Evolutionary conservation across 192 early-diverging fungal genomes (phyloP), one percentile per base, ranked within the genome.

Genomic region (Umbelopsis vinacea): DNA sequence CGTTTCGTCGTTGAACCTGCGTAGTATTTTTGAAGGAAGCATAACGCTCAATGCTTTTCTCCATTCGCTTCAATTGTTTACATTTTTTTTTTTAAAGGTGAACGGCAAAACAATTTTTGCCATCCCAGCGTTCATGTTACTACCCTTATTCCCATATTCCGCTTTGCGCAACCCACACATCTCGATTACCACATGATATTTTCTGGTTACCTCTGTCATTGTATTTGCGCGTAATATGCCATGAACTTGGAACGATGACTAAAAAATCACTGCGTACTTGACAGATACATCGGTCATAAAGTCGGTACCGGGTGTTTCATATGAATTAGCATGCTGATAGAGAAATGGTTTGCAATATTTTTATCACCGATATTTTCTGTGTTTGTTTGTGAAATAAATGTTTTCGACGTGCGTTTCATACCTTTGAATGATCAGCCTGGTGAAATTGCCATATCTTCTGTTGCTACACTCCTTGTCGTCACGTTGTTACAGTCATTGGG

Each of bases 91-190:
- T 57, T 57, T n/a, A n/a, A 15, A 15, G 23, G 33, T 37, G 12
- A 29, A 63, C 57, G 57, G 57, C 57, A 63, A 63, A 63, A 63
- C 57, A 63, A 63, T 63, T 63, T 63, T 63, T 63, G 57, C 57
- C 53, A 43, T 50, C 19, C 48, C 15, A 3, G 4, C n/a, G 19
- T 21, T 50, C 17, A 50, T 21, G 48, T 50, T n/a, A 17, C 48
- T 50, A 8, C 15, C n/a, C 17, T 50, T 46, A 1, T 15, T 46
- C 46, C 17, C 46, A 46, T 46, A 17, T 21, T 50, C 48, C 48
- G 48, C 48, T 10, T 50, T 50, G 48, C 48, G n/a, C 48, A 50
- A 50, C 48, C 17, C 48, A n/a, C 48, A 43, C 48, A 50, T 50
- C 48, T 19, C 7, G 48, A 50, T 50, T 50, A 6, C 15, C 48